Base-by-base conservation (phyloP, 2,329 filamentous ascomycete species). In the Fusarium equiseti region DNA sequence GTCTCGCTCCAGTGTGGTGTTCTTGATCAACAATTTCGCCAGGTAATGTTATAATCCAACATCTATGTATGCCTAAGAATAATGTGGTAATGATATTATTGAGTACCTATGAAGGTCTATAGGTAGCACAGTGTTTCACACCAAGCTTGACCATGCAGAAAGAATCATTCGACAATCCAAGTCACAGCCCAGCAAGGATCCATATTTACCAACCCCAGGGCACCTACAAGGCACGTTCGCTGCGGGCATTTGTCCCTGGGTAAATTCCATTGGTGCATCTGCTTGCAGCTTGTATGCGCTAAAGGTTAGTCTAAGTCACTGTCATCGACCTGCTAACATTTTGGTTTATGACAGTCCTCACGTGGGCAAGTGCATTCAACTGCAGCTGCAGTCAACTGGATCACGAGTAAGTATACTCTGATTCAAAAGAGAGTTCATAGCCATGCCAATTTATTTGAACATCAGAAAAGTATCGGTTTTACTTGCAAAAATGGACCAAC, bases 291-390 rank as follows among this genome's bases (percentile, higher is more conserved):
- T 50, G 15, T 16, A 20, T 35, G 22, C 53, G n/a, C 43, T 63
- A 40, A 64, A 58, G 29, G 20, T 42, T 55, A 46, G 40, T 18
- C 8, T 22, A 42, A 53, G 35, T 52, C 18, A 13, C 32, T 42
- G 24, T 53, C 16, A 22, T 42, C 6, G 35, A 11, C 26, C 35
- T 42, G 13, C 18, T 53, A 53, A 42, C 50, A 43, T n/a, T 29
- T 29, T 53, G 35, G 20, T n/a, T 4, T 29, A 27, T 43, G 24
- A 29, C 22, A 20, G 5, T 26, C 13, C 50, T 65, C 62, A 65
- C 62, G 45, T 65, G 62, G 60, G 9, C 60, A 65, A 12, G 22
- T 40, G 20, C 27, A 46, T 42, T 31, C 22, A 24, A 35, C 40
- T 24, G 22, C 31, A 26, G 6, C 18, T 24, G 22, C 26, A 29